Evolutionary conservation across 2,329 filamentous ascomycete species (phyloP), one percentile per base, ranked within the genome.

Genomic region (Neopestalotiopsis rosae): DNA sequence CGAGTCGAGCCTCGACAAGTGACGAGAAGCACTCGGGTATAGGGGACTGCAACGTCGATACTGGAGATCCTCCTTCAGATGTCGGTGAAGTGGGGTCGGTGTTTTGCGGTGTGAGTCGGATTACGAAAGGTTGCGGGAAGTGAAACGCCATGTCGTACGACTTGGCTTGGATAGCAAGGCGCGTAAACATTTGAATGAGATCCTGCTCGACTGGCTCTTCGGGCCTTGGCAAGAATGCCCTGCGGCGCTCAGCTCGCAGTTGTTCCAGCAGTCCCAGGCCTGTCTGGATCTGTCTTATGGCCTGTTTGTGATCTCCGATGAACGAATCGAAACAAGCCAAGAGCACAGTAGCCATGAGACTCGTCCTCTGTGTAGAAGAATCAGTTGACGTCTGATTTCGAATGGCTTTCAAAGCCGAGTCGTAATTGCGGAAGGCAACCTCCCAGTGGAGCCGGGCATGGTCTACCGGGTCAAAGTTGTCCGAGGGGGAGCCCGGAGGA

Each of bases 261-360:
- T 84, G 83, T 65, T 90, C 86, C 17, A 91, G 77, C 2, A 91
- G 77, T 4, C 80, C 77, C 28, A 91, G 80, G 1, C 89, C 89
- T 5, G 79, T 85, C 74, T 90, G 89, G 56, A 91, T 90, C 74
- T 91, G 89, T 14, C 78, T 74, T 64, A 91, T 90, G 56, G 89
- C 89, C 71, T 88, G 87, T 71, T 83, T 86, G 74, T 91, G 89
- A 70, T 91, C 86, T 20, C 89, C 89, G 38, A 90, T 87, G 73
- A 91, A 91, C 1, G 88, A 90, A 77, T 92, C 89, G 70, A 92
- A 92, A 76, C 88, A 91, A n/a, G 89, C 88, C 63, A 92, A 83
- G 49, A 92, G 80, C 45, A 92, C 87, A 66, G 85, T 90, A 17
- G 88, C 86, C 84, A 92, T 91, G n/a, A 92, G 82, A 63, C 84